phyloP scores from a whole-genome alignment of 176 grass and related monocot species.

The Tillandsia fasciculata region DNA sequence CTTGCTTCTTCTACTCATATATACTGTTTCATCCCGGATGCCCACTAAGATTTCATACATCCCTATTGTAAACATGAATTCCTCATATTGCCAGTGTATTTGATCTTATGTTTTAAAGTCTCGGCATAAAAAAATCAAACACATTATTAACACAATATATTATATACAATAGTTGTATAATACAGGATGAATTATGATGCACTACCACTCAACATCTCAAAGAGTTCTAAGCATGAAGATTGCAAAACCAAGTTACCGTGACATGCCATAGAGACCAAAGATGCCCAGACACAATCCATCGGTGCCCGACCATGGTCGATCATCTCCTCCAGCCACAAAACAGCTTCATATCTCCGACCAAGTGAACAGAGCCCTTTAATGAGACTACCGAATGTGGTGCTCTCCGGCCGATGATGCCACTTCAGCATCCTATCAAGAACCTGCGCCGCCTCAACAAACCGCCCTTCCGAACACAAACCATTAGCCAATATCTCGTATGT shows the following conservation, averaged over 20 bases:
- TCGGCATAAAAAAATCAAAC: too few species aligned
- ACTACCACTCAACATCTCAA: slow-evolving; percentile 16
- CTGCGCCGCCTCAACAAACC: slow-evolving; percentile 32
- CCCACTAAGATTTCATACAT: too few species aligned
- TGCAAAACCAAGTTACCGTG: background rate
- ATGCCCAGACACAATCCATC: slow-evolving; percentile 33
- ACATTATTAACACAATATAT: too few species aligned
- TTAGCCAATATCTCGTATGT: slow-evolving; percentile 53
- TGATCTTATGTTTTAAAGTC: too few species aligned
- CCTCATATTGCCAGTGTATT: too few species aligned
- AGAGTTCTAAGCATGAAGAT: slow-evolving; percentile 16
- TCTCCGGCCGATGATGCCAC: slow-evolving; percentile 31
- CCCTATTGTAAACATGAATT: too few species aligned
- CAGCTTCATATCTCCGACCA: slow-evolving; percentile 54
- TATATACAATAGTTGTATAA: background rate
- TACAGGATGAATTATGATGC: slow-evolving; percentile 1
- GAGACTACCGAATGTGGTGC: slow-evolving; percentile 31
- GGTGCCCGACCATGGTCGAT: slow-evolving; percentile 52
- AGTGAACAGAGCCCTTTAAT: slow-evolving; percentile 53
- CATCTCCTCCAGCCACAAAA: slow-evolving; percentile 87
- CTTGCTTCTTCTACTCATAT: too few species aligned
- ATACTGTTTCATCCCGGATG: too few species aligned
- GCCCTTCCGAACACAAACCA: slow-evolving; percentile 45
- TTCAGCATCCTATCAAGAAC: slow-evolving; percentile 74
- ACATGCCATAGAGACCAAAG: slow-evolving; percentile 37